phyloP scores from a whole-genome alignment of 352 stramenopile genomes.

The Pythium grandisporangium region DNA sequence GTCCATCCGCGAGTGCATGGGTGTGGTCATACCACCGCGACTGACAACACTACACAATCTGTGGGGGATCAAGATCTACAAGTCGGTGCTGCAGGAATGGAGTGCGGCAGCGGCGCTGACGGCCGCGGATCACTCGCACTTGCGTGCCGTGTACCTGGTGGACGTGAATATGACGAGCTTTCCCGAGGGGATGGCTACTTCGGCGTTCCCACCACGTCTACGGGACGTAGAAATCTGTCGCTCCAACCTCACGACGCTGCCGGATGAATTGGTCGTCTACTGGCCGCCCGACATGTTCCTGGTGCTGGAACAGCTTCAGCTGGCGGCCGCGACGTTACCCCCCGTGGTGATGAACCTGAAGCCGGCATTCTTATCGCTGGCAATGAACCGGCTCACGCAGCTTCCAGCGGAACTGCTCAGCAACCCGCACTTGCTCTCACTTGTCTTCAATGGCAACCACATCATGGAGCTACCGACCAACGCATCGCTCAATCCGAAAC shows the following conservation, averaged over 20 bases:
- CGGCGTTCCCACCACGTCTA: constrained; percentile 17
- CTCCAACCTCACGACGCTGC: constrained; percentile 22
- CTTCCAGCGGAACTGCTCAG: constrained; percentile 8
- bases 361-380: constrained; percentile 10
- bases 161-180: constrained; percentile 17
- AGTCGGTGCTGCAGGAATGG: constrained; percentile 24
- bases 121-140: constrained; percentile 11
- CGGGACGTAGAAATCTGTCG: constrained; percentile 19
- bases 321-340: constrained; percentile 12
- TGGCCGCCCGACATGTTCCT: constrained; percentile 16
- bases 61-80: constrained; percentile 25
- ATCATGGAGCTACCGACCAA: constrained; percentile 3
- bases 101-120: constrained; percentile 14
- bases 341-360: constrained; percentile 11
- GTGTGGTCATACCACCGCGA: constrained; percentile 18
- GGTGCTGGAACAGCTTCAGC: constrained; percentile 10
- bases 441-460: constrained; percentile 16
- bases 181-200: constrained; percentile 20
- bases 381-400: constrained; percentile 3
- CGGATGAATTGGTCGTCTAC: constrained; percentile 18
- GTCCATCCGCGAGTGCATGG: constrained; percentile 17
- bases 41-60: constrained; percentile 16
- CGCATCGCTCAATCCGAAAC: neutral
- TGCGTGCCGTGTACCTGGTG: constrained; percentile 21
- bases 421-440: constrained; percentile 4